Base-by-base conservation (phyloP, 2,329 filamentous ascomycete genomes). In the Cercospora sp. region DNA sequence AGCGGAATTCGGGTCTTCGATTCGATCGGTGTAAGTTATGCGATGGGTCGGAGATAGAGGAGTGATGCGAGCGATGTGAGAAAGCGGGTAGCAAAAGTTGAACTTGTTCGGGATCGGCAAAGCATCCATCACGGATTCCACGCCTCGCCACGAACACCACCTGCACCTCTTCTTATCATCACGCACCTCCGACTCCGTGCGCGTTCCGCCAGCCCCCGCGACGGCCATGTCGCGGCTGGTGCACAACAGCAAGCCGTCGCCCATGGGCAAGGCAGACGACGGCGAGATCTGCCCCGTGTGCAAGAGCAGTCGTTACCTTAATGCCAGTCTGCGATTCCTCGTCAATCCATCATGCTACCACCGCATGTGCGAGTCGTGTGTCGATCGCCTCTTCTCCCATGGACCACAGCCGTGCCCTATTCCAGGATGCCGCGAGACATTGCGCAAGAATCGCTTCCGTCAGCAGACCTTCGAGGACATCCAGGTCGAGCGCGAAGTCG, bases 341-440 rank as follows among this genome's bases (percentile, higher is more conserved):
- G 94, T 99, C 83, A 97, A 98, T 80, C 93, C 94, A 8, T 93
- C 97, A 85, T 99, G 95, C 87, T 99, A 99, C 85, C 95, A 99
- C 85, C 93, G 93, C 74, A 98, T 99, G 92, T 99, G 95, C 85
- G 91, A 93, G 79, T 94, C 92, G 66, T 99, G 95, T 83, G 94
- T 98, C 51, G 91, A 94, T 80, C 91, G 94, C 66, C 92, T 98
- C 75, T 99, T 98, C 85, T 91, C 91, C 40, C 90, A 92, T 65
- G 95, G 95, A 0, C 95, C 95, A 0, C 92, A 93, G 66, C 91
- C 93, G 70, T 99, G 96, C 78, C 95, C 95, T 1, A 92, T 97
- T 67, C 92, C 92, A 0, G 91, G 91, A 49, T 99, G 95, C 82
- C 88, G 89, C 78, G 90, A 91, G 79, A 98, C 93, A 0, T 85